Evolutionary conservation across 1,139 yeast genomes (phyloP), one percentile per base, ranked within the genome.

Genomic region (Scheffersomyces cryptocercus): DNA sequence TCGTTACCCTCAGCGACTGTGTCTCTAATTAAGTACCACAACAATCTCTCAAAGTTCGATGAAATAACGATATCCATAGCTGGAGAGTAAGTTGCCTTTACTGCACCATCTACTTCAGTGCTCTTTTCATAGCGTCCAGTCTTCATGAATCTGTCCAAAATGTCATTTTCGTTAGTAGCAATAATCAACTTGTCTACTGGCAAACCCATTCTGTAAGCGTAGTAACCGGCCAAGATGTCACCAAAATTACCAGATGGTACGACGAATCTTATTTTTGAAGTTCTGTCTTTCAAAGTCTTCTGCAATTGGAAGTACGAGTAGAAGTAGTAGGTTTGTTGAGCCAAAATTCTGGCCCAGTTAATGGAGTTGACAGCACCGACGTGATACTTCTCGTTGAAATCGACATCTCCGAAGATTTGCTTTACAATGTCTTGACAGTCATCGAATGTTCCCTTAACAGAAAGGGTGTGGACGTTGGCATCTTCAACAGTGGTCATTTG

Each of bases 401-500:
- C 89, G 44, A 68, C 73, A 65, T 93, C 99, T 49, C 93, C 95
- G 67, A 93, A 93, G 49, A 93, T 83, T 59, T 86, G 87, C 70
- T 93, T 95, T 51, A 93, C 98, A 47, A 91, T 82, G 60, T 90
- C 97, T 72, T 93, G 99, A 69, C 99, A 93, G 69, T 93, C 98
- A 67, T 93, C 99, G 63, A 93, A 93, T 24, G 97, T 89, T 52
- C 99, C 99, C 54, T 85, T 87, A 36, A 93, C 97, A 5, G 97
- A 88, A 52, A 93, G 77, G 28, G 97, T 91, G 69, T 93, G 99
- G 34, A 93, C 97, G 59, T 93, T 93, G 40, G 82, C 73, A 64
- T 93, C 99, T 46, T 85, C 80, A n/a, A 95, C 99, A 4, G 98
- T 90, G 40, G 99, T 88, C 99, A 93, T 93, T 70, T 95, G 99